Evolutionary conservation across 2,329 filamentous ascomycete genomes (phyloP).

Genomic region (Arachnomyces sp.): DNA sequence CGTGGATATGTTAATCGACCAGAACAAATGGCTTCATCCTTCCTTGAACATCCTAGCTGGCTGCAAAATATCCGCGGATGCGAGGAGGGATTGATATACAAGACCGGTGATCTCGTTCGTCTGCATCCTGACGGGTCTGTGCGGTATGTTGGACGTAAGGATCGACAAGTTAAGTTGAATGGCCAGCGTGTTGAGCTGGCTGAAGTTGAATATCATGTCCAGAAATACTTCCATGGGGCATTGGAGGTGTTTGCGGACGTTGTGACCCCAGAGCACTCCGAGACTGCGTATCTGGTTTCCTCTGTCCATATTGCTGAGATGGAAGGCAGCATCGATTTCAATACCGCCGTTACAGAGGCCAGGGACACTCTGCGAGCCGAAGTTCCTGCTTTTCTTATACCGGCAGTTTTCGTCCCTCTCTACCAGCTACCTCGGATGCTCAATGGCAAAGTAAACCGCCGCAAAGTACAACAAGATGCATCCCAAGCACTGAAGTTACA

Average conservation of each 20-base stretch:
- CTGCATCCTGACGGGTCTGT: conserved; percentile 29
- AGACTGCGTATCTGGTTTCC: not conserved
- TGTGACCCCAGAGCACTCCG: not conserved
- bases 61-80: conserved; percentile 14
- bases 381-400: conserved; percentile 23
- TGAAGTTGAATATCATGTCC: conserved; percentile 21
- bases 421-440: conserved; percentile 24
- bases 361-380: no score
- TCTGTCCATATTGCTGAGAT: no score
- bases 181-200: conserved; percentile 26
- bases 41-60: conserved; percentile 30
- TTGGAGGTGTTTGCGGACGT: no score
- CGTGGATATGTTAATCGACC: conserved; percentile 37
- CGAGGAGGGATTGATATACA: conserved; percentile 27
- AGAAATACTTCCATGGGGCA: not conserved
- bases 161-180: conserved; percentile 62
- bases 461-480: no score
- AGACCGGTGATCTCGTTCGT: conserved; percentile 31
- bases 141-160: conserved; percentile 27
- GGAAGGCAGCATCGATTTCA: no score
- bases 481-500: conserved; percentile 4
- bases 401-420: conserved; percentile 27
- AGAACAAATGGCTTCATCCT: conserved; percentile 26
- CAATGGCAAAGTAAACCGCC: conserved; percentile 28
- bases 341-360: no score